These are phyloP conservation scores for Fraxinus americana DNA, from an alignment of 257 asterid genomes.

Conservation along the genomic window DNA sequence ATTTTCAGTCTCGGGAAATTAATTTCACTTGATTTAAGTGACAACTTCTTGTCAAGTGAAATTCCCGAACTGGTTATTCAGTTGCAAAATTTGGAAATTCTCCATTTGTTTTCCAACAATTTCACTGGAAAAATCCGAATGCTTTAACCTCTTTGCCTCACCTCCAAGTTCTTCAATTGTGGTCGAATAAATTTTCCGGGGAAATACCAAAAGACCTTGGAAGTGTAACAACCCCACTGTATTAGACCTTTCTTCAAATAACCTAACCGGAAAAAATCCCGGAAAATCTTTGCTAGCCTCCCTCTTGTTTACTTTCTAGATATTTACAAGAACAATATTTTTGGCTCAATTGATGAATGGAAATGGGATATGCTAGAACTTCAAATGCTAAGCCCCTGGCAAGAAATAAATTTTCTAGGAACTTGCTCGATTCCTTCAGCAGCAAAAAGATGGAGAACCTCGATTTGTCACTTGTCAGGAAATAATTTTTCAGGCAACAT, in stretches of 20 bases:
- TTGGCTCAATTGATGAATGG: conserved; percentile 47
- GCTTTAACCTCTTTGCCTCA: conserved; percentile 57
- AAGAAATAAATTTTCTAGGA: conserved; percentile 48
- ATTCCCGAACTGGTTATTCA: conserved; percentile 48
- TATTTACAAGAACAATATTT: conserved; percentile 53
- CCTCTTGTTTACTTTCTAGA: conserved; percentile 77
- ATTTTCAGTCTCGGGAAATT: conserved; percentile 54
- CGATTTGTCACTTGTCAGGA: conserved; percentile 66
- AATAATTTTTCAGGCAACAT: conserved; percentile 58
- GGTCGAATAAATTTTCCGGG: conserved; percentile 73
- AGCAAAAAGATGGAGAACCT: conserved; percentile 59
- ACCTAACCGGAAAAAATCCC: conserved; percentile 73
- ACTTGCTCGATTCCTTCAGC: conserved; percentile 58
- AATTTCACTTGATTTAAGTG: conserved; percentile 78
- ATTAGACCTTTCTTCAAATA: conserved; percentile 78
- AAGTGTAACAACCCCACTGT: conserved; percentile 59
- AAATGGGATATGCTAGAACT: conserved; percentile 78
- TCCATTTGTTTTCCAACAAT: conserved; percentile 75
- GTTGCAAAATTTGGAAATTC: conserved; percentile 57
- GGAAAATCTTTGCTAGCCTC: conserved; percentile 51
- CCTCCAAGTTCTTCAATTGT: conserved; percentile 74
- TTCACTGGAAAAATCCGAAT: conserved; percentile 68
- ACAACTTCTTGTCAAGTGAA: conserved; percentile 65
- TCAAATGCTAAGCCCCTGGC: conserved; percentile 79
- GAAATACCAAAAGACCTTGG: conserved; percentile 62